These are phyloP conservation scores for Rhododendron mucronatum DNA, from an alignment of 148 eudicot species.

Conservation along the genomic window DNA sequence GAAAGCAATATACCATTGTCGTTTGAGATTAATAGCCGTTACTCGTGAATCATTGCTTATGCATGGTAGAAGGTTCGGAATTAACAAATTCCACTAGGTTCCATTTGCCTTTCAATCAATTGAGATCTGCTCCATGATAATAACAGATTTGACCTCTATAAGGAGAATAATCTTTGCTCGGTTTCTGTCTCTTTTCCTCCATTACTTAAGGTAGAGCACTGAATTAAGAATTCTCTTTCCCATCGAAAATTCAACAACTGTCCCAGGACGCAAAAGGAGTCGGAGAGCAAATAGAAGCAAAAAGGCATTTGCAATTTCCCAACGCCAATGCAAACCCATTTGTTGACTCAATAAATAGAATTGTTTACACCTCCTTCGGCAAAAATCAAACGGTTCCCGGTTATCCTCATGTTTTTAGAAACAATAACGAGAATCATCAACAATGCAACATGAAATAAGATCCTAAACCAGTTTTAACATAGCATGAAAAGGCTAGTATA, in stretches of 20 bases:
- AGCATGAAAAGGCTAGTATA: slow-evolving; percentile 18
- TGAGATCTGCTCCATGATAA: no score
- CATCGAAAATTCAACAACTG: not conserved
- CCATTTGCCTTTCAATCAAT: not conserved
- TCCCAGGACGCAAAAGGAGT: not conserved
- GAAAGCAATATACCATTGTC: not conserved
- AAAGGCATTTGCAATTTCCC: not conserved
- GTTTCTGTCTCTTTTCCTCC: no score
- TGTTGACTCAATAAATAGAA: not conserved
- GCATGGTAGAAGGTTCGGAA: not conserved
- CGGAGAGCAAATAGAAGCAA: not conserved
- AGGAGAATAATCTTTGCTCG: no score
- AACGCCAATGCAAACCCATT: not conserved
- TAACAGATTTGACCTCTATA: no score
- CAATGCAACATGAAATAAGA: not conserved
- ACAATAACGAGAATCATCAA: not conserved
- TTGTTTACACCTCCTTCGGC: not conserved
- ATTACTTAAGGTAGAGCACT: not conserved
- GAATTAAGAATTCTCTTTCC: not conserved
- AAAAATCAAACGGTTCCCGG: not conserved
- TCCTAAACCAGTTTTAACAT: slow-evolving; percentile 8
- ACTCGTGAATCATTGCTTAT: not conserved
- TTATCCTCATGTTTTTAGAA: not conserved
- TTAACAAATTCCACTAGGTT: not conserved
- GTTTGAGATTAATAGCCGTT: not conserved